Conservation (phyloP, 768 basidiomycete species). For the Artomyces pyxidatus region DNA sequence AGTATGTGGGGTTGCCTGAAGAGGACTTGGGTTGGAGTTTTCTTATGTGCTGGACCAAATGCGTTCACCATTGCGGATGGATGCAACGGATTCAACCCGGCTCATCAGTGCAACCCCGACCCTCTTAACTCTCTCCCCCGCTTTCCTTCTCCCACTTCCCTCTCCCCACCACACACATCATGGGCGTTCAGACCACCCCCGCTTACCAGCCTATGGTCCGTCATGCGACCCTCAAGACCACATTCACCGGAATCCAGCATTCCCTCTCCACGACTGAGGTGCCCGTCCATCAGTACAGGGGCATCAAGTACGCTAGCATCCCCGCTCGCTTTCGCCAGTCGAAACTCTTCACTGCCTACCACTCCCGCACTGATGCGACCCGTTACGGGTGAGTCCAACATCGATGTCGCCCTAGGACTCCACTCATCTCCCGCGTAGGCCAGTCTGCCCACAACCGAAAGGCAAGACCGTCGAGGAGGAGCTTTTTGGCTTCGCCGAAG, state of each 20-base stretch:
- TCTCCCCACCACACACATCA: neutral
- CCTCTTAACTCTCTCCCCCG: neutral
- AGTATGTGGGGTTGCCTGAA: neutral
- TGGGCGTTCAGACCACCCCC: slow-evolving; percentile 8
- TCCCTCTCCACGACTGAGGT: slow-evolving; percentile 44
- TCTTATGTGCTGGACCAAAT: neutral
- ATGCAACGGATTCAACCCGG: no score
- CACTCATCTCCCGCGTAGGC: slow-evolving; percentile 31
- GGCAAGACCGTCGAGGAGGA: slow-evolving; percentile 47
- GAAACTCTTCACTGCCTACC: slow-evolving; percentile 48
- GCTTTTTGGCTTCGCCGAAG: slow-evolving; percentile 48
- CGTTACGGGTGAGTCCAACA: slow-evolving; percentile 48
- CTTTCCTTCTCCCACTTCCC: neutral
- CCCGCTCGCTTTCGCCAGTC: slow-evolving; percentile 76
- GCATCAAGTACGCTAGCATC: slow-evolving; percentile 69
- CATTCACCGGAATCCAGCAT: slow-evolving; percentile 62
- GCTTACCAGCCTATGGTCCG: slow-evolving; percentile 29
- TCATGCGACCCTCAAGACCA: slow-evolving; percentile 50
- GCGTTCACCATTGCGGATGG: neutral
- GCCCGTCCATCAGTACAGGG: slow-evolving; percentile 63
- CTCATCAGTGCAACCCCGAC: no score
- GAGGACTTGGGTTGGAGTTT: neutral
- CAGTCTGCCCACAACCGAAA: slow-evolving; percentile 65
- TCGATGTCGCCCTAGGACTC: slow-evolving; percentile 1
- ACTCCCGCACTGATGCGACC: slow-evolving; percentile 51